Base-by-base conservation (phyloP, 768 basidiomycete genomes). In the Mycena sanguinolenta region DNA sequence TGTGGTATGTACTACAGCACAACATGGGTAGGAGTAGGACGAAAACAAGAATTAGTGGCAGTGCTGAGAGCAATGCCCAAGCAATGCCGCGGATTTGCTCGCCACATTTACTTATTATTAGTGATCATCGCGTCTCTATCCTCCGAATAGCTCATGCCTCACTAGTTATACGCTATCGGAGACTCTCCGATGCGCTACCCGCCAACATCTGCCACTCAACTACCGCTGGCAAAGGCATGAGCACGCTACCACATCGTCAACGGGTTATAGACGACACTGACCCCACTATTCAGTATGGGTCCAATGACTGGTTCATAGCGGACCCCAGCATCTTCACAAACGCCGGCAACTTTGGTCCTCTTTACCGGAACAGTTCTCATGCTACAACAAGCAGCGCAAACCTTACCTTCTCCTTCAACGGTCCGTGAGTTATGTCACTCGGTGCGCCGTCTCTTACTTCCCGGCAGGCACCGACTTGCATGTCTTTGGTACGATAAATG, bases 381-480 rank as follows among this genome's bases (percentile, higher is more conserved):
- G 62, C 42, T 0, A 72, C 71, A 21, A 67, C 55, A 13, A 50
- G 4, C 34, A 52, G 32, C 34, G 52, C 71, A 5, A 27, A 62
- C 54, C 63, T 72, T 17, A 60, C 23, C 16, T 72, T 59, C 34
- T 23, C 57, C 19, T 72, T 72, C 58, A 58, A 59, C 32, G 71
- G 70, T 71, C 10, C 65, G 60, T 44, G 32, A 10, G 10, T 10
- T 34, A 34, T 7, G 6, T 14, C 1, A 44, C 49, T 19, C 32
- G 30, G 4, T 2, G 0, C 17, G 4, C 28, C 30, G n/a, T 12
- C 13, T 7, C 34, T 50, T 7, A 32, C 21, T 30, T 6, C 44
- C n/a, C 13, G 23, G 28, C 64, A 82, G 81, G 81, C 42, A 79
- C 77, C 10, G 59, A 70, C 16, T 70, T 79, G 5, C 28, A 32